Evolutionary conservation across 768 basidiomycete species (phyloP), one percentile per base, ranked within the genome.

Genomic region (Hygrocybe coccinea): DNA sequence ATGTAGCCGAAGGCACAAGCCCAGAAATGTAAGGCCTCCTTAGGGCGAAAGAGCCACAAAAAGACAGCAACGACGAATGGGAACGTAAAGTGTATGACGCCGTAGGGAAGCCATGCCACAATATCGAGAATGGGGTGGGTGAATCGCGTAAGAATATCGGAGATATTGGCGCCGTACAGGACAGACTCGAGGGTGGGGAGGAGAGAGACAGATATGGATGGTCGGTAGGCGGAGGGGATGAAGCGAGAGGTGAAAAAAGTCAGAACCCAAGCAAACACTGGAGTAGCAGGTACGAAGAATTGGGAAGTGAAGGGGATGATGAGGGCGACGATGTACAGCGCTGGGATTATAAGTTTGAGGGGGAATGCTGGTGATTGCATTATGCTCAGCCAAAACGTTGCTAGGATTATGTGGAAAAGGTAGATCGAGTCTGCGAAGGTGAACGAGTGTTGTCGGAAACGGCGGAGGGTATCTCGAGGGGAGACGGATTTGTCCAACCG

Each of bases 131-230:
- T 61, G 14, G 94, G 90, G 66, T 95, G 91, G 9, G 95, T 98
- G 72, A 85, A 95, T 15, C 93, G 82, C 21, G 95, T 97, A 57
- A 98, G 85, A 68, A 97, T 87, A 71, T 98, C 95, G 35, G 92
- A 95, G 55, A 98, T 93, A 72, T 98, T 98, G 54, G 95, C 95
- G 1, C 97, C 97, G 68, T 97, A 98, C 3, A 98, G 79, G 25
- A 97, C 92, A 17, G 89, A 84, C 67, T 99, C 97, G 52, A 97
- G 82, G 0, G 95, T 95, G 0, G 97, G 95, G 5, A 99, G 85
- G 9, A 98, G 79, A 34, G 91, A 86, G 60, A 99, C 95, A 54
- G 89, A 93, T 24, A 97, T 90, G 22, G 78, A 71, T 0, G 97
- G 97, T 2, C 97, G 80, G 70, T 81, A 84, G 14, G 71, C 59